Conservation (phyloP, 2,329 filamentous ascomycete species). For the Nannizziopsis barbatae region DNA sequence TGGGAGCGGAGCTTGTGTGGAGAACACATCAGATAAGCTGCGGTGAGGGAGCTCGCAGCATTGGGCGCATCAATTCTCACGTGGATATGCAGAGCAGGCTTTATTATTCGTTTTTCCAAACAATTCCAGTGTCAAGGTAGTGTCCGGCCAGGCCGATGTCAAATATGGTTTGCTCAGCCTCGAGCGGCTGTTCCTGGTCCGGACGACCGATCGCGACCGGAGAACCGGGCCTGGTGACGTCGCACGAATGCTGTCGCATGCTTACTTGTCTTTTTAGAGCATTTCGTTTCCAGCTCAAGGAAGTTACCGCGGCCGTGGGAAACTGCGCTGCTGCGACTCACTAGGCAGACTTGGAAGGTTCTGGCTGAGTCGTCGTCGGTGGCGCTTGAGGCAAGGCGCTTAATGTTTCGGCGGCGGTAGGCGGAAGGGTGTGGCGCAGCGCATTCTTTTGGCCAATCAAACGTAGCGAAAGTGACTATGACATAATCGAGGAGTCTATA, state of each 20-base stretch:
- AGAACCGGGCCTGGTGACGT: no score
- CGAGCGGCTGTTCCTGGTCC: slow-evolving; percentile 24
- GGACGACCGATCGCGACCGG: no score
- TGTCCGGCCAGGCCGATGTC: slow-evolving; percentile 66
- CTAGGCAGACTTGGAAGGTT: slow-evolving; percentile 31
- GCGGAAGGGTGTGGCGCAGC: background rate
- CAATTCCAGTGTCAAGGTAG: slow-evolving; percentile 3
- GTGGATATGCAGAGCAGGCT: no score
- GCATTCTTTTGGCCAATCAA: background rate
- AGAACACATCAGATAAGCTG: slow-evolving; percentile 43
- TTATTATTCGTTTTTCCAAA: no score
- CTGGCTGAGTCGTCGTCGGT: background rate
- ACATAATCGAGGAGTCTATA: background rate
- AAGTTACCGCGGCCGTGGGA: slow-evolving; percentile 46
- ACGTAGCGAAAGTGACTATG: background rate
- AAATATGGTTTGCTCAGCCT: slow-evolving; percentile 25
- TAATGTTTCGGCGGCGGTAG: background rate
- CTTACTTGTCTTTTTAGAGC: slow-evolving; percentile 35
- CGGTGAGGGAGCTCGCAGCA: slow-evolving; percentile 42
- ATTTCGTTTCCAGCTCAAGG: no score
- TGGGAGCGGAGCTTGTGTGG: slow-evolving; percentile 25
- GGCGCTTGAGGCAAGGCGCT: no score
- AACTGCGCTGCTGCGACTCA: slow-evolving; percentile 38
- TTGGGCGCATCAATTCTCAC: no score
- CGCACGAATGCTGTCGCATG: no score